These are phyloP conservation scores for Colletotrichum sp. DNA, from an alignment of 2,329 filamentous ascomycete species.

Conservation along the genomic window DNA sequence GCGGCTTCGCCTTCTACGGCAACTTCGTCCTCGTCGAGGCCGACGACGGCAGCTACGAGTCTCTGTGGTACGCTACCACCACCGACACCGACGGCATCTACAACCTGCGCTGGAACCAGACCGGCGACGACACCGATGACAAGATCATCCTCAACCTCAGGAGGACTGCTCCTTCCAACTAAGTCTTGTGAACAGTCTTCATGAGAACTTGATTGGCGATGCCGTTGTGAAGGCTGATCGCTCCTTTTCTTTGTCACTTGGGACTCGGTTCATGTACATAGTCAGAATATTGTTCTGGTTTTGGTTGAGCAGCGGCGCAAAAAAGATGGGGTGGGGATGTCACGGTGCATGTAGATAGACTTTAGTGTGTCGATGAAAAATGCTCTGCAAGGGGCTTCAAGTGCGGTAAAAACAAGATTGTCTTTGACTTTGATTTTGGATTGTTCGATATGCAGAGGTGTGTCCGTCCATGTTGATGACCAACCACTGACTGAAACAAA, in stretches of 20 bases:
- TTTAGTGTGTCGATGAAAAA: not conserved
- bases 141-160: constrained; percentile 25
- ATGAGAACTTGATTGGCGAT: not conserved
- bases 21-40: constrained; percentile 17
- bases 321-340: not conserved
- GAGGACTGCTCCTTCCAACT: constrained; percentile 21
- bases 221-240: not conserved
- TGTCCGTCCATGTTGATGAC: not conserved
- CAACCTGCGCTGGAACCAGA: constrained; percentile 28
- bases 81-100: constrained; percentile 20
- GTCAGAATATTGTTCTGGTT: not conserved
- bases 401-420: not conserved
- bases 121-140: constrained; percentile 4
- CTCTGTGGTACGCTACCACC: constrained; percentile 26
- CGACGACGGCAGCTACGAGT: constrained; percentile 13
- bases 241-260: not conserved
- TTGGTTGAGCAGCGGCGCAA: not conserved
- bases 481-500: not conserved
- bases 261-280: not conserved
- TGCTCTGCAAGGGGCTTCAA: not conserved
- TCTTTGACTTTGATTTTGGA: not conserved
- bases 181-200: not conserved
- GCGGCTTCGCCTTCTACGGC: constrained; percentile 30
- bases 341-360: not conserved
- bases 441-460: not conserved